These are phyloP conservation scores for Ustilago curta DNA, from an alignment of 1,284 basidiomycete genomes.

Conservation along the genomic window DNA sequence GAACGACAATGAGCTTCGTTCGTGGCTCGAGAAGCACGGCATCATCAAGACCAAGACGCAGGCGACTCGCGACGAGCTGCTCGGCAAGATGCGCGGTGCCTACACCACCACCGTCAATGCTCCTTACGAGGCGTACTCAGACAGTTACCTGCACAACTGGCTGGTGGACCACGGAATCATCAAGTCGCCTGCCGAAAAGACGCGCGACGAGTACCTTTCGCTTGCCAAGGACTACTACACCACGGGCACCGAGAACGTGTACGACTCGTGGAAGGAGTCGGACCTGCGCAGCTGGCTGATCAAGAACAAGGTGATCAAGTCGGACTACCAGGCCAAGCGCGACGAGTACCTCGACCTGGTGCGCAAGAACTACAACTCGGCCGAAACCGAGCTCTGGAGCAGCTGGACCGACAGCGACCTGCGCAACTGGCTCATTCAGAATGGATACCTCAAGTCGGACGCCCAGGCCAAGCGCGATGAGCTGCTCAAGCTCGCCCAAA, in stretches of 20 bases:
- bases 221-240: conserved; percentile 66
- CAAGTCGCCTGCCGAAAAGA: conserved; percentile 55
- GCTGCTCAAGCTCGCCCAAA: conserved; percentile 54
- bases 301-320: conserved; percentile 60
- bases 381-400: conserved; percentile 51
- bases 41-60: conserved; percentile 60
- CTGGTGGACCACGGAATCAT: conserved; percentile 65
- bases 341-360: conserved; percentile 59
- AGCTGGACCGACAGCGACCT: conserved; percentile 65
- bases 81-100: conserved; percentile 52
- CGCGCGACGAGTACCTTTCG: conserved; percentile 59
- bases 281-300: conserved; percentile 63
- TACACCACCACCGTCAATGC: conserved; percentile 60
- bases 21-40: conserved; percentile 58
- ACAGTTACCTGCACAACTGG: conserved; percentile 68
- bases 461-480: conserved; percentile 62
- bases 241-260: conserved; percentile 56
- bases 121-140: conserved; percentile 63
- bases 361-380: conserved; percentile 55
- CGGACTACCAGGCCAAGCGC: conserved; percentile 54
- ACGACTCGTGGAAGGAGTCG: conserved; percentile 62
- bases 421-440: conserved; percentile 59
- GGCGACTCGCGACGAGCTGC: conserved; percentile 60
- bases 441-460: conserved; percentile 58
- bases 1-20: conserved; percentile 61